Percentiles rank a stretch among this genome's conserved stretches.
These are phyloP conservation scores for Ramichloridium luteum DNA, from an alignment of 2,329 filamentous ascomycete genomes.

Conservation along the genomic window DNA sequence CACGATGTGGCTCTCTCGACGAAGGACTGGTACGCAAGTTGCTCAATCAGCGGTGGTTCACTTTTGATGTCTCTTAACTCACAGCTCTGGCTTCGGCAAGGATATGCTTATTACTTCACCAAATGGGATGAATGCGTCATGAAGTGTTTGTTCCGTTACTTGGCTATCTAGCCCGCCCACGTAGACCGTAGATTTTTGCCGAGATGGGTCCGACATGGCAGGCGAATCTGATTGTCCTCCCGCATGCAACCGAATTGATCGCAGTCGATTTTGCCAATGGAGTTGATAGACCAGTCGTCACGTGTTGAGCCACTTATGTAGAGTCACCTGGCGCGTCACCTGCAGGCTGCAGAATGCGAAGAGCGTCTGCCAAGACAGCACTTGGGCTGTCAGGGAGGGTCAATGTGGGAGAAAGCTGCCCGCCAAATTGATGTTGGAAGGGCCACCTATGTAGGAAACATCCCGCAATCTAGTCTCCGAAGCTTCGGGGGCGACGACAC, in stretches of 20 bases:
- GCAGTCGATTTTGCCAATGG: too few species aligned
- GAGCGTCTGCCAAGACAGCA: too few species aligned
- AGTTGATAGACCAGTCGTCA: too few species aligned
- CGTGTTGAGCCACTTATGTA: too few species aligned
- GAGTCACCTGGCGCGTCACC: too few species aligned
- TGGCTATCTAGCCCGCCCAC: conserved; percentile 76
- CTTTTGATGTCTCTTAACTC: conserved; percentile 5
- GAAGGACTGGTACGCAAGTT: conserved; percentile 48
- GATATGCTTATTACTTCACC: conserved; percentile 89
- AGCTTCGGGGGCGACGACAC: too few species aligned
- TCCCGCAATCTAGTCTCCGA: too few species aligned
- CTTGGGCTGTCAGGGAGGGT: too few species aligned
- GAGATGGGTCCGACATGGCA: conserved; percentile 67
- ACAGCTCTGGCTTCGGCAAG: conserved; percentile 74
- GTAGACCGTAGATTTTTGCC: conserved; percentile 76
- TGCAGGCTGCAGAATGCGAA: too few species aligned
- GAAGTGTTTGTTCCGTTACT: conserved; percentile 62
- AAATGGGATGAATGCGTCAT: conserved; percentile 91
- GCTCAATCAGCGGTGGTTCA: background rate
- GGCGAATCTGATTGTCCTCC: too few species aligned
- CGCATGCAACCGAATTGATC: too few species aligned
- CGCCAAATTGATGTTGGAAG: conserved; percentile 17
- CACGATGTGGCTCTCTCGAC: conserved; percentile 66
- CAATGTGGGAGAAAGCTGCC: too few species aligned
- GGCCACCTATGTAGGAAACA: background rate